Conservation (phyloP, 192 early-diverging fungal species). For the Dispira simplex region DNA sequence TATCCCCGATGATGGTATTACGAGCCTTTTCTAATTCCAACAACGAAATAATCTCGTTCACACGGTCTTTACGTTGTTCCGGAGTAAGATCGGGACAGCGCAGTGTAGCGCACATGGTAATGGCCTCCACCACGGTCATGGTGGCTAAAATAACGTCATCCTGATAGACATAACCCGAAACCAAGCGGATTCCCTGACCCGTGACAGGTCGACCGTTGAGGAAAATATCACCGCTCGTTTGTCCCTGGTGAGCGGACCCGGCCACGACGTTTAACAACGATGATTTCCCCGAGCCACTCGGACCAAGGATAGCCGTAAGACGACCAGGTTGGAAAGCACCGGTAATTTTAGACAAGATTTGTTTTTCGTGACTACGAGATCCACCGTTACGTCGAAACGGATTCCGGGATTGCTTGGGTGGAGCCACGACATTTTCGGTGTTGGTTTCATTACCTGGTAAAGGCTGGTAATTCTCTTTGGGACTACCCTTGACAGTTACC, state of each 20-base stretch:
- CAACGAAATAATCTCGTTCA: conserved; percentile 37
- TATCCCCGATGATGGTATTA: conserved; percentile 48
- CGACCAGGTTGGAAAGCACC: conserved; percentile 33
- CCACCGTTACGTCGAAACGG: neutral
- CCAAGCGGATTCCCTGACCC: conserved; percentile 33
- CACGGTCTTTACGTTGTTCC: conserved; percentile 15
- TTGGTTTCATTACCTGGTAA: neutral
- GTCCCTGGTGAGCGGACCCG: conserved; percentile 29
- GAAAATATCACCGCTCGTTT: conserved; percentile 30
- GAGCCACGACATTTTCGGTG: conserved; percentile 2
- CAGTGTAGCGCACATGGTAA: conserved; percentile 43
- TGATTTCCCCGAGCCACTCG: conserved; percentile 46
- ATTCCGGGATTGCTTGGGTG: conserved; percentile 2
- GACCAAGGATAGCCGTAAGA: conserved; percentile 45
- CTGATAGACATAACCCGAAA: conserved; percentile 37
- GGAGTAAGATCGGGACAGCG: conserved; percentile 18
- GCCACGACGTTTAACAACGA: conserved; percentile 45
- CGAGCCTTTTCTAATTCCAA: conserved; percentile 47
- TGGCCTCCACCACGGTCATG: conserved; percentile 66
- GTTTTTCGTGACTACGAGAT: conserved; percentile 14
- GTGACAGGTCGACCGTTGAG: conserved; percentile 36
- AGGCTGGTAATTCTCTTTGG: neutral
- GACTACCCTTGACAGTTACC: conserved; percentile 17
- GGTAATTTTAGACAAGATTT: conserved; percentile 17
- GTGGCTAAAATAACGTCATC: conserved; percentile 45